These are phyloP conservation scores for Vigna hirtella DNA, from an alignment of 306 rosid genomes.

Conservation along the genomic window DNA sequence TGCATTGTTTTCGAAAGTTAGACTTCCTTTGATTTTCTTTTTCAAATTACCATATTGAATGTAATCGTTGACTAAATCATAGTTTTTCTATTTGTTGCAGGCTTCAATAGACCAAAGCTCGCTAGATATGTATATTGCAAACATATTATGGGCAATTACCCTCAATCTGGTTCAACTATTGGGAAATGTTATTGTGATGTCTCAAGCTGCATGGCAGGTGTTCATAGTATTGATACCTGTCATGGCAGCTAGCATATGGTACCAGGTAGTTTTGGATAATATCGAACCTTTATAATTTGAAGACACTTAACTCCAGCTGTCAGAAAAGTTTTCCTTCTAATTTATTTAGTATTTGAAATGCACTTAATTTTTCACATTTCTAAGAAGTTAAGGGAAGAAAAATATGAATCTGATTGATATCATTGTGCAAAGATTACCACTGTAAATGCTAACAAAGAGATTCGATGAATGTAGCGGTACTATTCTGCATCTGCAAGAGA, in stretches of 20 bases:
- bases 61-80: constrained; percentile 7
- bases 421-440: not conserved
- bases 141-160: constrained; percentile 8
- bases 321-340: not conserved
- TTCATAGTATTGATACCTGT: constrained; percentile 52
- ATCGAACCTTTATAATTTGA: not conserved
- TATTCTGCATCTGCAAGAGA: constrained; percentile 76
- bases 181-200: constrained; percentile 44
- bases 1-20: not conserved
- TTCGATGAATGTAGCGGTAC: constrained; percentile 60
- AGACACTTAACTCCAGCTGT: not conserved
- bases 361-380: constrained; percentile 3
- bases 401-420: constrained; percentile 3
- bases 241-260: constrained; percentile 52
- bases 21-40: not conserved
- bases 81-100: constrained; percentile 34
- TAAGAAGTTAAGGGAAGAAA: not conserved
- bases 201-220: constrained; percentile 51
- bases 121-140: constrained; percentile 36
- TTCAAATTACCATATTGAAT: not conserved
- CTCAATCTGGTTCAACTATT: constrained; percentile 2
- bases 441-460: not conserved
- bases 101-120: constrained; percentile 58
- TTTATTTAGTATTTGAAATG: not conserved
- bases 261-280: constrained; percentile 48